Evolutionary conservation across 108 stramenopile genomes (phyloP).

Genomic region (Cyclostephanos tholiformis): DNA sequence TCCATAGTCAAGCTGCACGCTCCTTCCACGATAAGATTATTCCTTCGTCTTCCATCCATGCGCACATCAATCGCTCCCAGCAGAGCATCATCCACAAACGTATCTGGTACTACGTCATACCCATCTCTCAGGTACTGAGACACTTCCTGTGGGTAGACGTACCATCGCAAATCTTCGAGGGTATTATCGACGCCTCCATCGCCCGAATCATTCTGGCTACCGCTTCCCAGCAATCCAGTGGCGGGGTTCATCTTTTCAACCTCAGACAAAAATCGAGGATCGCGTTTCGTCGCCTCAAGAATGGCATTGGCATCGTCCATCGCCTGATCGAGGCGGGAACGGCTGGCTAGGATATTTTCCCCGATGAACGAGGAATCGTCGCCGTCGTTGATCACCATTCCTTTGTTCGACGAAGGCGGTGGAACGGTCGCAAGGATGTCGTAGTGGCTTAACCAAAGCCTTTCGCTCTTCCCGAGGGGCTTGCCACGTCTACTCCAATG

Average conservation of each 20-base stretch:
- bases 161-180: conserved; percentile 80
- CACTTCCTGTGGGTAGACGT: conserved; percentile 74
- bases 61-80: conserved; percentile 46
- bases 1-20: not conserved
- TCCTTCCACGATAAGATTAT: conserved; percentile 10
- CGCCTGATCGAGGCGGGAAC: conserved; percentile 45
- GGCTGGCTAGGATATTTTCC: conserved; percentile 19
- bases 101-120: conserved; percentile 57
- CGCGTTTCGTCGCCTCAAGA: conserved; percentile 52
- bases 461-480: conserved; percentile 70
- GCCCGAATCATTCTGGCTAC: conserved; percentile 39
- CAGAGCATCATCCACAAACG: conserved; percentile 51
- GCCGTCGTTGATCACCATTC: not conserved
- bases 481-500: conserved; percentile 81
- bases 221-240: conserved; percentile 48
- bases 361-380: not conserved
- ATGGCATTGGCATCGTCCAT: conserved; percentile 66
- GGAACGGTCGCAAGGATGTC: conserved; percentile 29
- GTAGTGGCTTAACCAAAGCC: conserved; percentile 84
- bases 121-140: conserved; percentile 57
- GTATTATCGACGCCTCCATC: conserved; percentile 41
- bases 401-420: not conserved
- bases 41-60: conserved; percentile 24
- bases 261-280: conserved; percentile 71
- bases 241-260: conserved; percentile 72